Evolutionary conservation across 306 rosid genomes (phyloP).

Genomic region (Senna siamea): DNA sequence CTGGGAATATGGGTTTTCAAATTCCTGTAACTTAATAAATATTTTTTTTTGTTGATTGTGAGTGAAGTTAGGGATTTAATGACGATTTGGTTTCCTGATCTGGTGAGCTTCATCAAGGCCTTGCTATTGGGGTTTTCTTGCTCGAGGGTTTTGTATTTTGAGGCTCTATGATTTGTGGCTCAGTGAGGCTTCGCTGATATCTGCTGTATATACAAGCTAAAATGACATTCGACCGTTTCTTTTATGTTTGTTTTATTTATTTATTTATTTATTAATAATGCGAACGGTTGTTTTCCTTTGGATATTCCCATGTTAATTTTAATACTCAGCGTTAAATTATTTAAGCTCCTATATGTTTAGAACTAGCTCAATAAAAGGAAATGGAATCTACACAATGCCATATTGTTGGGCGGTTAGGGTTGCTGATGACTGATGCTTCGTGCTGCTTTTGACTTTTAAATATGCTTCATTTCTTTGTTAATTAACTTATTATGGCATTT

Average conservation of each 20-base stretch:
- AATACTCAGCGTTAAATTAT: no score
- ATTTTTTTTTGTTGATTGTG: neutral
- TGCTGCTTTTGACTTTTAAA: neutral
- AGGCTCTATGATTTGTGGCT: conserved; percentile 34
- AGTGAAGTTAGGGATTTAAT: conserved; percentile 30
- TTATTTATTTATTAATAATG: no score
- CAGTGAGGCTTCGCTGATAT: conserved; percentile 12
- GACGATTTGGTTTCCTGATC: conserved; percentile 21
- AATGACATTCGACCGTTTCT: conserved; percentile 17
- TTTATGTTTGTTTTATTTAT: no score
- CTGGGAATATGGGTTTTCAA: neutral
- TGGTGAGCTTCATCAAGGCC: conserved; percentile 19
- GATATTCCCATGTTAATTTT: no score
- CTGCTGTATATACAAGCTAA: neutral
- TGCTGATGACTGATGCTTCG: neutral
- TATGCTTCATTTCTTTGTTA: neutral
- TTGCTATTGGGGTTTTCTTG: conserved; percentile 30
- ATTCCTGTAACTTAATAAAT: neutral
- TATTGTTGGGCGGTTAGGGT: conserved; percentile 18
- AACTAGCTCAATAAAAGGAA: no score
- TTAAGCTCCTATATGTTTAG: no score
- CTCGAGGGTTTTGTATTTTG: conserved; percentile 25
- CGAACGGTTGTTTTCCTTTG: neutral
- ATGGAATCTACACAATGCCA: neutral
- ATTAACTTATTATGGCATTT: neutral